Conservation (phyloP, 2,329 filamentous ascomycete genomes). For the Microascus cirrosus region DNA sequence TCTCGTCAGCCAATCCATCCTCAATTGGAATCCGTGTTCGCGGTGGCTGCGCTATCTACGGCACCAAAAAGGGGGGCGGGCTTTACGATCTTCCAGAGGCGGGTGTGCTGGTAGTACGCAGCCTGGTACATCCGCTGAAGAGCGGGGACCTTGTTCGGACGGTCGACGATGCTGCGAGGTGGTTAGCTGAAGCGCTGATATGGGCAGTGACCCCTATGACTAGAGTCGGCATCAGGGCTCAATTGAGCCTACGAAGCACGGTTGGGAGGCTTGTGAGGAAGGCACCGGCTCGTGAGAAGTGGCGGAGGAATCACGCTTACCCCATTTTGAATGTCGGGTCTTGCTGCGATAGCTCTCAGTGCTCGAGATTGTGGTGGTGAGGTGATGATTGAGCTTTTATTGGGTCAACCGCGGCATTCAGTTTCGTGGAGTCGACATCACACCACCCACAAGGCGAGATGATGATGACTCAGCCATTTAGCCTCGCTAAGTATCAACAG, state of each 20-base stretch:
- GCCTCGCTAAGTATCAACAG: too few species aligned
- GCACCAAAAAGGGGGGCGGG: constrained; percentile 8
- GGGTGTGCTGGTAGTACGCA: constrained; percentile 56
- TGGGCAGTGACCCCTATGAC: not conserved
- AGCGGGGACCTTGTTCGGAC: constrained; percentile 64
- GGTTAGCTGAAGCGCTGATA: not conserved
- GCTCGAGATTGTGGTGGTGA: constrained; percentile 12
- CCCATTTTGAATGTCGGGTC: constrained; percentile 25
- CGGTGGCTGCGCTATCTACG: not conserved
- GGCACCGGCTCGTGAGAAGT: not conserved
- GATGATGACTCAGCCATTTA: not conserved
- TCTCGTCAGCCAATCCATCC: not conserved
- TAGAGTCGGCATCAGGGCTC: not conserved
- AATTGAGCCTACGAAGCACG: not conserved
- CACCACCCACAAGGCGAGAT: not conserved
- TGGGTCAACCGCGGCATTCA: not conserved
- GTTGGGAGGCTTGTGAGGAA: not conserved
- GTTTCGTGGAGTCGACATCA: constrained; percentile 2
- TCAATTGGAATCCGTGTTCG: not conserved
- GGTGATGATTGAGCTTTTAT: constrained; percentile 9
- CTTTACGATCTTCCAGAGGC: constrained; percentile 71
- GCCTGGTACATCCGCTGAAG: constrained; percentile 67
- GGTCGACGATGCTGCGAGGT: constrained; percentile 46
- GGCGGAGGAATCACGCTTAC: constrained; percentile 12
- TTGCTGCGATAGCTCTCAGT: constrained; percentile 1